Conservation (phyloP, 139 green algal genomes). For the Chlamydomonas eustigma region DNA sequence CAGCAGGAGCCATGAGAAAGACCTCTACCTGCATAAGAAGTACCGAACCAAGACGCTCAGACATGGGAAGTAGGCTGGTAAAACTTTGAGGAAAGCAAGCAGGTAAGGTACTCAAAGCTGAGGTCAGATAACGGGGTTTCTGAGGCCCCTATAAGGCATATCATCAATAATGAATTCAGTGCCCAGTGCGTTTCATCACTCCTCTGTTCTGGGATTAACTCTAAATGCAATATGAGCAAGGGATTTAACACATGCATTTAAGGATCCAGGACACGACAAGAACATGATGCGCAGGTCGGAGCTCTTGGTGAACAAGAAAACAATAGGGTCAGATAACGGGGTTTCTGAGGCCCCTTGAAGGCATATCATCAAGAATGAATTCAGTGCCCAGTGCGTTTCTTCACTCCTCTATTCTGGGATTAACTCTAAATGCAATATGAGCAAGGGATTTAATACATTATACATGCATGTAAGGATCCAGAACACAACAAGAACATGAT, state of each 20-base stretch:
- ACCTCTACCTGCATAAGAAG: slow-evolving; percentile 38
- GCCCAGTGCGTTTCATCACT: slow-evolving; percentile 2
- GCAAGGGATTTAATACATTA: too few relatives aligned
- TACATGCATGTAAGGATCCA: too few relatives aligned
- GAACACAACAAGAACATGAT: background rate
- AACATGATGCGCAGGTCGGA: too few relatives aligned
- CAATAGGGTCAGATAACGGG: too few relatives aligned
- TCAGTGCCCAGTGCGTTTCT: slow-evolving; percentile 1
- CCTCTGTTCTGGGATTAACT: too few relatives aligned
- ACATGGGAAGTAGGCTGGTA: background rate
- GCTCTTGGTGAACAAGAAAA: too few relatives aligned
- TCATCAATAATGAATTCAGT: background rate
- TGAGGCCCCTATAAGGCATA: background rate
- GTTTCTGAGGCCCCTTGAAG: background rate
- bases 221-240: too few relatives aligned
- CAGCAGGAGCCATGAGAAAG: slow-evolving; percentile 46
- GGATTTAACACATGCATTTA: too few relatives aligned
- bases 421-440: too few relatives aligned
- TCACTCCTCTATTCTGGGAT: background rate
- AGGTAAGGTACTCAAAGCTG: background rate
- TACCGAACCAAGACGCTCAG: background rate
- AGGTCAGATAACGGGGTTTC: too few relatives aligned
- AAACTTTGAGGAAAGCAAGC: background rate
- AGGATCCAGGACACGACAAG: too few relatives aligned
- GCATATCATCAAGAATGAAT: slow-evolving; percentile 1